Conservation (phyloP, 2,329 filamentous ascomycete genomes). For the Paecilomyces fulvus region DNA sequence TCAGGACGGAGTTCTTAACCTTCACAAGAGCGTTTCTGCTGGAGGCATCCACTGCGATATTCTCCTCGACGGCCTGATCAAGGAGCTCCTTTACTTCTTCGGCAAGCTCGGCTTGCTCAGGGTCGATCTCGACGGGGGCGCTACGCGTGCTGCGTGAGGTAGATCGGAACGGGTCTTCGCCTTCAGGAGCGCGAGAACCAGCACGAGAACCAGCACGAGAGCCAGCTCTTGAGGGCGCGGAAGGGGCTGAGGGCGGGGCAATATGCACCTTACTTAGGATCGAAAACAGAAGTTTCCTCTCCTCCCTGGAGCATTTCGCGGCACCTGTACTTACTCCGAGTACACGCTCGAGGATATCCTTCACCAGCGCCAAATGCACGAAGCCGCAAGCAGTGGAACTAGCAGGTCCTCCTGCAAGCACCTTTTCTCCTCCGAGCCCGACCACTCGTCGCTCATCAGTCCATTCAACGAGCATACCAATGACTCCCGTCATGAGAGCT, state of each 20-base stretch:
- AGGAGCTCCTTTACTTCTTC: constrained; percentile 51
- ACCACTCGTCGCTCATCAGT: constrained; percentile 77
- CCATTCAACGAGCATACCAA: constrained; percentile 80
- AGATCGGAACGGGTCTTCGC: neutral
- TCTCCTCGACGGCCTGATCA: constrained; percentile 46
- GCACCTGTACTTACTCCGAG: constrained; percentile 38
- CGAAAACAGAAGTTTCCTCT: constrained; percentile 71
- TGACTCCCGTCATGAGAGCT: constrained; percentile 61
- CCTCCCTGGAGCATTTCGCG: constrained; percentile 51
- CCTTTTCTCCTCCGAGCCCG: constrained; percentile 47
- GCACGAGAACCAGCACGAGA: constrained; percentile 19
- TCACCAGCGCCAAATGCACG: constrained; percentile 71
- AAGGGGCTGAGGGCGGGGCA: constrained; percentile 51
- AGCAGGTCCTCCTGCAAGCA: constrained; percentile 45
- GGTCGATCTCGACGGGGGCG: constrained; percentile 35
- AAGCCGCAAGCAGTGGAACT: constrained; percentile 55
- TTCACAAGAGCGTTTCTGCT: constrained; percentile 39
- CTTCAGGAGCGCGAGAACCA: constrained; percentile 23
- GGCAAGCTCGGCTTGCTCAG: constrained; percentile 44
- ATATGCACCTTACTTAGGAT: constrained; percentile 79
- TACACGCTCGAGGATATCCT: constrained; percentile 67
- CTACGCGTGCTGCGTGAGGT: constrained; percentile 29
- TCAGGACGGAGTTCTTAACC: constrained; percentile 36
- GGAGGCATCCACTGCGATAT: constrained; percentile 32
- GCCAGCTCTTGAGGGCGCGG: constrained; percentile 41